A percentile compares a stretch with the other conserved stretches of the same genome.
Conservation (phyloP, 768 basidiomycete genomes). For the Lentinula lateritia region DNA sequence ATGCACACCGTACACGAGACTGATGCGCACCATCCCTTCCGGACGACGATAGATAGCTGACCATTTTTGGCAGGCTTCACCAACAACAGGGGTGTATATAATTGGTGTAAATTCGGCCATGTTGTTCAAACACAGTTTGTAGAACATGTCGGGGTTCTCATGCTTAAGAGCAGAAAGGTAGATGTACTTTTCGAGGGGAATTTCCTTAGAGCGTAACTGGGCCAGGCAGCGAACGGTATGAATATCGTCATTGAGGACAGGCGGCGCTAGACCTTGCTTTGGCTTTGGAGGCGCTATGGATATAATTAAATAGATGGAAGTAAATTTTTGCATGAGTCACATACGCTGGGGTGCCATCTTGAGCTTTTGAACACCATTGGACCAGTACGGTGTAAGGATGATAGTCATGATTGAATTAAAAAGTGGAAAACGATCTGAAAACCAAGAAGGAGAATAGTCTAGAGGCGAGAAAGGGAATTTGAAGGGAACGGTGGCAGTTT, state of each 20-base stretch:
- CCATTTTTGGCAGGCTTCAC: slow-evolving; percentile 84
- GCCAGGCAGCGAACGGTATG: slow-evolving; percentile 56
- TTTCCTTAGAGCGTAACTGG: slow-evolving; percentile 75
- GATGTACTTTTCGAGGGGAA: slow-evolving; percentile 78
- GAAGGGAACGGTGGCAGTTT: not conserved
- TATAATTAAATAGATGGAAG: not conserved
- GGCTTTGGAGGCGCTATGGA: slow-evolving; percentile 33
- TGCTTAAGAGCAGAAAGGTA: slow-evolving; percentile 74
- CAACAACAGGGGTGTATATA: slow-evolving; percentile 91
- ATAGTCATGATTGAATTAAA: slow-evolving; percentile 41
- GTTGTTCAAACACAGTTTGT: slow-evolving; percentile 64
- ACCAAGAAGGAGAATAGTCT: not conserved
- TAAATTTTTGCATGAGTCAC: slow-evolving; percentile 17
- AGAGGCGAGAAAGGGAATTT: not conserved
- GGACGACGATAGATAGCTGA: slow-evolving; percentile 72
- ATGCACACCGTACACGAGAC: not conserved
- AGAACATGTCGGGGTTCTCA: slow-evolving; percentile 72
- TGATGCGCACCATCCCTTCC: slow-evolving; percentile 57
- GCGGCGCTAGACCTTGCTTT: slow-evolving; percentile 56
- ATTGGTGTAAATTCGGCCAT: slow-evolving; percentile 72
- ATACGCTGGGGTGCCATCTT: slow-evolving; percentile 53
- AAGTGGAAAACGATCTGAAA: slow-evolving; percentile 1
- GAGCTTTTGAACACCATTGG: slow-evolving; percentile 66
- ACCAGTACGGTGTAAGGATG: slow-evolving; percentile 67
- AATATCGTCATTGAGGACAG: slow-evolving; percentile 43